These are phyloP conservation scores for Spathaspora sp. DNA, from an alignment of 1,139 yeast species.

Conservation along the genomic window DNA sequence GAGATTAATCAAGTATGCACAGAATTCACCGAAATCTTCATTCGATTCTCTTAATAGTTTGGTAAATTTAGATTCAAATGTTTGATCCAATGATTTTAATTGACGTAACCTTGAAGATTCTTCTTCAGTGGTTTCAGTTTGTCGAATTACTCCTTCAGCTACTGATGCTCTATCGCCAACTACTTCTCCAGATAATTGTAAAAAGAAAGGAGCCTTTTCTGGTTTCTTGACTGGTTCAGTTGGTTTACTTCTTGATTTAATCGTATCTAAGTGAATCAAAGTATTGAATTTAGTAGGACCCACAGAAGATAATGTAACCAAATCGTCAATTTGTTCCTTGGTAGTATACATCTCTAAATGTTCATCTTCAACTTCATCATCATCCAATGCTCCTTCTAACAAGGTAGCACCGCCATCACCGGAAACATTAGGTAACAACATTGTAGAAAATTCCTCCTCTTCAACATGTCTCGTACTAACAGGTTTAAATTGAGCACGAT, in stretches of 20 bases:
- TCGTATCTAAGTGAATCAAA: slow-evolving; percentile 75
- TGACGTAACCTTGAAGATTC: slow-evolving; percentile 26
- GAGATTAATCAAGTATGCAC: slow-evolving; percentile 54
- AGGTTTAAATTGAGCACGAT: slow-evolving; percentile 78
- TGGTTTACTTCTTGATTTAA: slow-evolving; percentile 86
- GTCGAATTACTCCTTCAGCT: slow-evolving; percentile 44
- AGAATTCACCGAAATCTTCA: slow-evolving; percentile 49
- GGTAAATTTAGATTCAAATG: slow-evolving; percentile 77
- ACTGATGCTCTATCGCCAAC: slow-evolving; percentile 71
- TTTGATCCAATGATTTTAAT: slow-evolving; percentile 19
- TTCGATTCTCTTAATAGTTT: slow-evolving; percentile 56
- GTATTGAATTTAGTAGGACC: slow-evolving; percentile 81
- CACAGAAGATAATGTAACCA: slow-evolving; percentile 69
- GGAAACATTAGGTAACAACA: slow-evolving; percentile 70
- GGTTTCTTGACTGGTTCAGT: slow-evolving; percentile 87
- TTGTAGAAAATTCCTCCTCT: slow-evolving; percentile 65
- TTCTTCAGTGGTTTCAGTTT: slow-evolving; percentile 15
- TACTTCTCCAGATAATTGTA: slow-evolving; percentile 61
- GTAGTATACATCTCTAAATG: slow-evolving; percentile 46
- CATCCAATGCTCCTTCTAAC: slow-evolving; percentile 71
- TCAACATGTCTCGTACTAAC: slow-evolving; percentile 74
- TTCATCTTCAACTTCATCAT: slow-evolving; percentile 17
- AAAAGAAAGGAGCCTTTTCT: slow-evolving; percentile 78
- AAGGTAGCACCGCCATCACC: slow-evolving; percentile 79
- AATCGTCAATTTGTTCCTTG: slow-evolving; percentile 61